phyloP scores from a whole-genome alignment of 495 filamentous ascomycete species.

The Ramalina intermedia region DNA sequence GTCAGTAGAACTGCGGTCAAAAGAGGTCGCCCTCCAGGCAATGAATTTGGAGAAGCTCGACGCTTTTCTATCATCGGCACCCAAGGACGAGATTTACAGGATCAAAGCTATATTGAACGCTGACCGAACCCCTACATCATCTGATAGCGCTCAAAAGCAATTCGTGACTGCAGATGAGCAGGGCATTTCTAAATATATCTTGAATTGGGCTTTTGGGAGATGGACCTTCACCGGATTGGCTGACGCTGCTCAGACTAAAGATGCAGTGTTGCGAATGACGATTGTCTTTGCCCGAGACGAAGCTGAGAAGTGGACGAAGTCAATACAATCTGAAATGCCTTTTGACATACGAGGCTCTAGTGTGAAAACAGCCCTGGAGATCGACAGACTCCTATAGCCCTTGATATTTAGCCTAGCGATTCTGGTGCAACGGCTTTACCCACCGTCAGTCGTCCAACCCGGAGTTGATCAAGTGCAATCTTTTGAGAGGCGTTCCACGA shows the following conservation, averaged over 20 bases:
- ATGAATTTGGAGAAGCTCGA: slow-evolving; percentile 54
- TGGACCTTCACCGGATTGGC: slow-evolving; percentile 70
- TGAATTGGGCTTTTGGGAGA: slow-evolving; percentile 96
- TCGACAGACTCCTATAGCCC: no score
- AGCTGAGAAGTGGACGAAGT: slow-evolving; percentile 80
- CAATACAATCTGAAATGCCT: slow-evolving; percentile 47
- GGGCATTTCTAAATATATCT: slow-evolving; percentile 45
- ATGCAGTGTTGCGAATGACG: slow-evolving; percentile 56
- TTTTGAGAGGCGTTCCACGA: no score
- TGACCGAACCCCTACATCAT: slow-evolving; percentile 39
- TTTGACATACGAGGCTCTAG: slow-evolving; percentile 22
- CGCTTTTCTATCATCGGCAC: slow-evolving; percentile 49
- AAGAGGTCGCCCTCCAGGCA: slow-evolving; percentile 14
- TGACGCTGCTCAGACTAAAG: slow-evolving; percentile 20
- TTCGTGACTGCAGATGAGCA: slow-evolving; percentile 13
- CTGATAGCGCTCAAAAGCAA: slow-evolving; percentile 33
- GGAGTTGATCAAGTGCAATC: no score
- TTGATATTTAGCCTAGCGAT: no score
- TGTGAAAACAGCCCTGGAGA: no score
- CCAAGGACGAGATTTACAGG: slow-evolving; percentile 85
- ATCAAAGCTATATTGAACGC: slow-evolving; percentile 78
- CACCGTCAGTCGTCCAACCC: no score
- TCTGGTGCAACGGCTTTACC: no score
- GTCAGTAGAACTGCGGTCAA: slow-evolving; percentile 48
- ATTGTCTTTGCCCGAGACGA: slow-evolving; percentile 75